These are phyloP conservation scores for Prunus yedoensis DNA, from an alignment of 331 rosid species.

Conservation along the genomic window DNA sequence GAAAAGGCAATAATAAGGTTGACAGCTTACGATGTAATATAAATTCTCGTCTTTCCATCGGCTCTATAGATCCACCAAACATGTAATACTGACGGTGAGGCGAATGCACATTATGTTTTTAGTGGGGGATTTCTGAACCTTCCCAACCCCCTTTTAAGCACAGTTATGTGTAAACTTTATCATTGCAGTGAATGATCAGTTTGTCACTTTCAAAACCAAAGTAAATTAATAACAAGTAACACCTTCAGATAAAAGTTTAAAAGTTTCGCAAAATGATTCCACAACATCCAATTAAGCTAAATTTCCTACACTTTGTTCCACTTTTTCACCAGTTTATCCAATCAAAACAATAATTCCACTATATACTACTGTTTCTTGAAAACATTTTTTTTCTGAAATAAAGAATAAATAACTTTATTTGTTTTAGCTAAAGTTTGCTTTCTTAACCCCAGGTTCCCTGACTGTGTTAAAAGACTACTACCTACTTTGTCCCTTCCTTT, in stretches of 20 bases:
- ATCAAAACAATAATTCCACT: background rate
- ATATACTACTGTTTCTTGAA: no score
- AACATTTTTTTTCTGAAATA: background rate
- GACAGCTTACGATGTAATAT: background rate
- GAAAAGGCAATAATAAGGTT: slow-evolving; percentile 6
- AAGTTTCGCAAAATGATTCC: background rate
- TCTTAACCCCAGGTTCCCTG: background rate
- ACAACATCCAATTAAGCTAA: background rate
- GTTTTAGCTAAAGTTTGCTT: background rate
- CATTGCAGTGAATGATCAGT: background rate
- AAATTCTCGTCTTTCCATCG: no score
- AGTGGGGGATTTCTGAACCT: background rate
- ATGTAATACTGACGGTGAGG: background rate
- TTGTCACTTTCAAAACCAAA: background rate
- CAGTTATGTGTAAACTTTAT: background rate
- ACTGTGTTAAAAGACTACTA: background rate
- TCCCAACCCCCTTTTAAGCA: background rate
- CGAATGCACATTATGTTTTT: background rate
- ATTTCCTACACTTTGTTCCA: background rate
- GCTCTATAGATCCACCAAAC: background rate
- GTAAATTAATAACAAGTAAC: background rate
- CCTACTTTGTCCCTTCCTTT: background rate
- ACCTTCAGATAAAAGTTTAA: background rate
- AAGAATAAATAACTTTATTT: background rate
- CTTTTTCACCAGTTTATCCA: background rate